Evolutionary conservation across 148 eudicot genomes (phyloP).

Genomic region (Vaccinium macrocarpon): DNA sequence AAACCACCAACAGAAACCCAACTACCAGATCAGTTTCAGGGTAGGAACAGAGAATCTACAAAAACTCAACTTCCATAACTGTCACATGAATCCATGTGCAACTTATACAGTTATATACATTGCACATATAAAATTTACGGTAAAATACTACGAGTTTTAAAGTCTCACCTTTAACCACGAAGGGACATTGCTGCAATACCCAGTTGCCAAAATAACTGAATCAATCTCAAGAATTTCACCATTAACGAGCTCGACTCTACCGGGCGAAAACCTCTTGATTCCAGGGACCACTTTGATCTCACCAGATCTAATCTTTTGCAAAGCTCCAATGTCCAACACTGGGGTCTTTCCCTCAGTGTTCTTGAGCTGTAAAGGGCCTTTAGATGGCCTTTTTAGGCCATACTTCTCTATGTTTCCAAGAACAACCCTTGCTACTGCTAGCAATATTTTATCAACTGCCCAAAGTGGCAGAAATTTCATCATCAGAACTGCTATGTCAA

Average conservation of each 20-base stretch:
- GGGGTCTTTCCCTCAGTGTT: constrained; percentile 81
- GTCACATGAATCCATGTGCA: constrained; percentile 42
- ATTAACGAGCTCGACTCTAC: constrained; percentile 56
- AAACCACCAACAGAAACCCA: constrained; percentile 39
- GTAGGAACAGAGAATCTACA: constrained; percentile 34
- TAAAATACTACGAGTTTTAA: not conserved
- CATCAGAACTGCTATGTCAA: constrained; percentile 63
- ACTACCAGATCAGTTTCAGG: constrained; percentile 30
- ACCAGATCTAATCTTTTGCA: constrained; percentile 64
- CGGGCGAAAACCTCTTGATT: constrained; percentile 58
- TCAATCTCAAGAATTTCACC: constrained; percentile 54
- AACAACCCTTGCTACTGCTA: constrained; percentile 37
- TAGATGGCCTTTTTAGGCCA: constrained; percentile 69
- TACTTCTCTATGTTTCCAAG: constrained; percentile 73
- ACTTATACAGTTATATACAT: not conserved
- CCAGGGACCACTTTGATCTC: constrained; percentile 74
- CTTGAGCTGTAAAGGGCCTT: constrained; percentile 79
- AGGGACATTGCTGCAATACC: constrained; percentile 86
- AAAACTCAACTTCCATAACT: constrained; percentile 47
- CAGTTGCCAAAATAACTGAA: constrained; percentile 81
- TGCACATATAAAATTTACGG: not conserved
- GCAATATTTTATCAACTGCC: constrained; percentile 63
- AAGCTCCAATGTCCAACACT: constrained; percentile 72
- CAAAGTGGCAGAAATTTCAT: constrained; percentile 55
- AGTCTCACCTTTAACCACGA: constrained; percentile 74